Conservation (phyloP, 2,329 filamentous ascomycete genomes). For the Microsporum canis region DNA sequence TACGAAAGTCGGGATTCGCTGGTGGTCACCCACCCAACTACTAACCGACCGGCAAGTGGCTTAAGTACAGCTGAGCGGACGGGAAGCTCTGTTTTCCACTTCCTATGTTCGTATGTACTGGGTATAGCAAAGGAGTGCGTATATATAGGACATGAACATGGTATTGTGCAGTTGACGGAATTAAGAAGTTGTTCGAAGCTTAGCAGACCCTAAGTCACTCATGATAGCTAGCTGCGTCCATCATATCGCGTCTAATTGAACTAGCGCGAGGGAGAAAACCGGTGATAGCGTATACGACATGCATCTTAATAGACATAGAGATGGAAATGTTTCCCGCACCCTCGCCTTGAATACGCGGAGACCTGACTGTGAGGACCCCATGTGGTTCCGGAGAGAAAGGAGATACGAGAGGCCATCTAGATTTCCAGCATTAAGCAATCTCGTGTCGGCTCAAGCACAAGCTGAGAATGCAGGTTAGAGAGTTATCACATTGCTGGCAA, state of each 20-base stretch:
- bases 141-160: neutral
- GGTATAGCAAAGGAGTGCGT: neutral
- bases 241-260: neutral
- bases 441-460: neutral
- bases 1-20: neutral
- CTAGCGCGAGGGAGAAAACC: neutral
- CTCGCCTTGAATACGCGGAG: neutral
- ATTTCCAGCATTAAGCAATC: neutral
- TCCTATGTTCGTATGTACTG: neutral
- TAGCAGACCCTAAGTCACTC: neutral
- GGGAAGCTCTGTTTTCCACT: neutral
- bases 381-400: neutral
- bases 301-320: neutral
- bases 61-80: neutral
- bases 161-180: neutral
- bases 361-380: neutral
- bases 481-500: neutral
- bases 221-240: neutral
- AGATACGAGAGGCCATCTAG: neutral
- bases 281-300: neutral
- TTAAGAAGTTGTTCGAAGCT: neutral
- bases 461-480: neutral
- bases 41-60: neutral
- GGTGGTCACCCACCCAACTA: neutral
- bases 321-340: neutral